Conservation (phyloP, 2,329 filamentous ascomycete genomes). For the Hypoxylon sp. region DNA sequence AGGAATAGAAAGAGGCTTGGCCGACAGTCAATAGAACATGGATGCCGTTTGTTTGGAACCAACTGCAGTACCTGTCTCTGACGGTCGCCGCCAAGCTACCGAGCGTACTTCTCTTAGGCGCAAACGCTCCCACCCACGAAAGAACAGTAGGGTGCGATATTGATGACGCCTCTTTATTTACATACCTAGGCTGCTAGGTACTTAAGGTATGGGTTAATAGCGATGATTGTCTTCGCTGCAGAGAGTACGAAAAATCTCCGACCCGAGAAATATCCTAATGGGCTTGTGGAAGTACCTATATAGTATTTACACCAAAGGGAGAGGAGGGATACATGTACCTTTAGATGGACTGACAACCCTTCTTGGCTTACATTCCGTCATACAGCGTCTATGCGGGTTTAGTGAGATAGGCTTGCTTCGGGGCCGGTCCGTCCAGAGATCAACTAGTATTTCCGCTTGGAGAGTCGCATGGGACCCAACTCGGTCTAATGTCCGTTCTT, state of each 20-base stretch:
- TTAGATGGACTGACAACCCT: conserved; percentile 15
- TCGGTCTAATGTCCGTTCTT: conserved; percentile 37
- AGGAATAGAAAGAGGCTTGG: neutral
- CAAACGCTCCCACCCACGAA: neutral
- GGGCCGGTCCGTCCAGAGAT: conserved; percentile 39
- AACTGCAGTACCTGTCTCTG: neutral
- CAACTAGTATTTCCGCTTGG: conserved; percentile 22
- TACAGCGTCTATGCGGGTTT: conserved; percentile 32
- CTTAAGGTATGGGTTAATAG: neutral
- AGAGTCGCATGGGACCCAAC: conserved; percentile 22
- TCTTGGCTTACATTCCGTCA: conserved; percentile 39
- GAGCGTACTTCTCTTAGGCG: neutral
- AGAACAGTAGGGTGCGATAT: conserved; percentile 15
- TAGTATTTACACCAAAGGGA: conserved; percentile 10
- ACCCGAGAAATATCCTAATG: conserved; percentile 20
- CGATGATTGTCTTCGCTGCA: conserved; percentile 1
- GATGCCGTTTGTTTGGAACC: conserved; percentile 4
- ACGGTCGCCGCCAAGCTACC: neutral
- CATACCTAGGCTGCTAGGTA: no score
- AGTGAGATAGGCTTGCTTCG: conserved; percentile 38
- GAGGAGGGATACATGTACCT: conserved; percentile 17
- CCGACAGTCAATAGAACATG: conserved; percentile 14
- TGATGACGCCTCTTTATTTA: conserved; percentile 8
- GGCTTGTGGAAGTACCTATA: conserved; percentile 6
- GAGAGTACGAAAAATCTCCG: conserved; percentile 33